These are phyloP conservation scores for Azolla pinnata DNA, from an alignment of 75 land plant genomes.

Conservation along the genomic window DNA sequence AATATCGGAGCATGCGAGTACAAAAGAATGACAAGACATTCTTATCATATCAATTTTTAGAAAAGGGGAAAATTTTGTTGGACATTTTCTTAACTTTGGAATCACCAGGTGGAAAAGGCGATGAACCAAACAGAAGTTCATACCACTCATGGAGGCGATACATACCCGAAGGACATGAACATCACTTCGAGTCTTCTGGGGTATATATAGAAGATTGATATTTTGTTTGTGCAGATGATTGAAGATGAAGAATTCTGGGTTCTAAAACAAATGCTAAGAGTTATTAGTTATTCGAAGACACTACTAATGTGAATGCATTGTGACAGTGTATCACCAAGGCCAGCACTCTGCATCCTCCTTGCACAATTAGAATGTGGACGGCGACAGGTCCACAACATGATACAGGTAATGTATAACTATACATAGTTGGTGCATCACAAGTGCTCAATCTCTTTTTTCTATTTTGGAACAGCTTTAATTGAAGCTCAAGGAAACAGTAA, in stretches of 20 bases:
- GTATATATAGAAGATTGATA: background rate
- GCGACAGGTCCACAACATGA: slow-evolving; percentile 10
- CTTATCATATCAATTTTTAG: too few species aligned
- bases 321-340: slow-evolving; percentile 2
- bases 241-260: background rate
- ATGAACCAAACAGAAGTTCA: too few species aligned
- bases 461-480: background rate
- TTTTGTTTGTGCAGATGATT: background rate
- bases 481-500: background rate
- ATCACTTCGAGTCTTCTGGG: background rate
- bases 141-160: background rate
- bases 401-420: slow-evolving; percentile 1
- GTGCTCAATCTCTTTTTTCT: background rate
- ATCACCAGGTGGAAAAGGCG: background rate
- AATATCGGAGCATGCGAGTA: too few species aligned
- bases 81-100: background rate
- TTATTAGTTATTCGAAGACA: background rate
- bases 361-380: background rate
- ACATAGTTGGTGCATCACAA: background rate
- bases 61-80: background rate
- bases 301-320: background rate
- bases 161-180: slow-evolving; percentile 4
- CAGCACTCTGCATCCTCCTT: background rate
- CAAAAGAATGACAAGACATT: too few species aligned
- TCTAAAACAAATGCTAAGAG: background rate